phyloP scores from a whole-genome alignment of 768 basidiomycete genomes.

The Inosperma sp. region DNA sequence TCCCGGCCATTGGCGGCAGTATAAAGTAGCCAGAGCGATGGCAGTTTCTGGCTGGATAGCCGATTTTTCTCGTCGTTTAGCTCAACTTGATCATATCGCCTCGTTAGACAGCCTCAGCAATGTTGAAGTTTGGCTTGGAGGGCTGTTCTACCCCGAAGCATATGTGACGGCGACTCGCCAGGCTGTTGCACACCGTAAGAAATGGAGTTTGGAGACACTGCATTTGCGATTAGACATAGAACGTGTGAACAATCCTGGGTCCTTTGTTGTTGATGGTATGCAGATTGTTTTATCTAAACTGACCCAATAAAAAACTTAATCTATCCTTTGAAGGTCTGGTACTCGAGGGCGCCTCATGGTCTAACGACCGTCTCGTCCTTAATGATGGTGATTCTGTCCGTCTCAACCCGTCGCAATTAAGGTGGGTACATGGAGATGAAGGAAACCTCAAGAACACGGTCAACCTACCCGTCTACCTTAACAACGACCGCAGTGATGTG shows the following conservation, averaged over 20 bases:
- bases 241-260: constrained; percentile 66
- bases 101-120: constrained; percentile 57
- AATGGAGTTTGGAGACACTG: constrained; percentile 90
- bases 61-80: constrained; percentile 73
- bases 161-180: constrained; percentile 95
- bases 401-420: constrained; percentile 76
- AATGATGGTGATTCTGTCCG: constrained; percentile 82
- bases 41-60: constrained; percentile 83
- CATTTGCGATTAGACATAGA: constrained; percentile 78
- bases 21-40: constrained; percentile 81
- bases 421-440: constrained; percentile 71
- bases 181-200: constrained; percentile 88
- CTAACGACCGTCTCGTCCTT: constrained; percentile 60
- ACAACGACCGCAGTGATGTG: constrained; percentile 83
- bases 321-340: constrained; percentile 60
- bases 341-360: constrained; percentile 84
- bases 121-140: constrained; percentile 87
- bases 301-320: constrained; percentile 10
- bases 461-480: constrained; percentile 89
- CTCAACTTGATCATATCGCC: constrained; percentile 76
- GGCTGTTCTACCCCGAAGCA: constrained; percentile 94
- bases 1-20: constrained; percentile 82
- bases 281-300: constrained; percentile 8
- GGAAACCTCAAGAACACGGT: constrained; percentile 43
- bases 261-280: constrained; percentile 87